Evolutionary conservation across 768 basidiomycete species (phyloP).

Genomic region (Boletus pseudo-olivaceus): DNA sequence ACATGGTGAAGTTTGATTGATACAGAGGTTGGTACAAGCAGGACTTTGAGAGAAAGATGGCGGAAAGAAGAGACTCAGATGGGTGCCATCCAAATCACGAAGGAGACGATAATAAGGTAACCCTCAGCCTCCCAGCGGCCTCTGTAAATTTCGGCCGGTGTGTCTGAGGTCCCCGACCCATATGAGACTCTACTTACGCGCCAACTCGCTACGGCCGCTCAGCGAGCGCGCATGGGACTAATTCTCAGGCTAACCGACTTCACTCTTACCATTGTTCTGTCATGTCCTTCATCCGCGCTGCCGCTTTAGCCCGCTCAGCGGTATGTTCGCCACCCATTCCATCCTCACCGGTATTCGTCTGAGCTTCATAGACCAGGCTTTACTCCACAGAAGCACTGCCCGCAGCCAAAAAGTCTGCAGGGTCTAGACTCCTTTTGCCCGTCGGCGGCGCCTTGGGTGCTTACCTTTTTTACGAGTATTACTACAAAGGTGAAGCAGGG

Average conservation of each 20-base stretch:
- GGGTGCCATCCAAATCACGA: conserved; percentile 12
- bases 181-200: background rate
- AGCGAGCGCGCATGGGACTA: background rate
- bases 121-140: conserved; percentile 11
- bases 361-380: conserved; percentile 36
- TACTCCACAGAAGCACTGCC: conserved; percentile 46
- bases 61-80: conserved; percentile 10
- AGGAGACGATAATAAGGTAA: conserved; percentile 8
- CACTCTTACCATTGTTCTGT: background rate
- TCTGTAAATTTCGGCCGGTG: conserved; percentile 12
- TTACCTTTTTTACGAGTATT: conserved; percentile 51
- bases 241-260: background rate
- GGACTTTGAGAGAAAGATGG: conserved; percentile 8
- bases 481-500: conserved; percentile 31
- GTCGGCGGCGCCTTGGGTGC: conserved; percentile 37
- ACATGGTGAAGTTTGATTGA: conserved; percentile 46
- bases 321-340: conserved; percentile 24
- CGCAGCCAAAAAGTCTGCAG: conserved; percentile 45
- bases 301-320: conserved; percentile 40
- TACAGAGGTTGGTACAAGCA: conserved; percentile 1
- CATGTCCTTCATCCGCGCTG: conserved; percentile 46
- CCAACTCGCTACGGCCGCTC: background rate
- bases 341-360: background rate
- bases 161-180: conserved; percentile 21
- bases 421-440: conserved; percentile 42